These are phyloP conservation scores for Xylariaceae sp. DNA, from an alignment of 2,329 filamentous ascomycete genomes.

Conservation along the genomic window DNA sequence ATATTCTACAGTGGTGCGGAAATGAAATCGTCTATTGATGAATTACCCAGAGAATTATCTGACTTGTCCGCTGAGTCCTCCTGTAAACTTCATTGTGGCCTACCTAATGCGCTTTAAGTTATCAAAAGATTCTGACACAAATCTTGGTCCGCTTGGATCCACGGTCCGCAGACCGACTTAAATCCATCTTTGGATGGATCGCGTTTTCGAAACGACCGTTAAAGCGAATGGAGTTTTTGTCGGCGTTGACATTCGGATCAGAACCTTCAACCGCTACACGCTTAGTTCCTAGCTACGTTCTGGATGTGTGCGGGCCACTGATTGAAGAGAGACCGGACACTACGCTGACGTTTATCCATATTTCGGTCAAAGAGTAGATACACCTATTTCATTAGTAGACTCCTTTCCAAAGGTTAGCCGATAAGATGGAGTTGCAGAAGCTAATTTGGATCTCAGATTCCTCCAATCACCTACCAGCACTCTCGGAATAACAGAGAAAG, in stretches of 20 bases:
- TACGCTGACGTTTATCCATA: constrained; percentile 37
- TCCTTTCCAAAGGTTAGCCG: too few relatives aligned
- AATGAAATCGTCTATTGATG: too few relatives aligned
- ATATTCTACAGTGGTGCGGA: too few relatives aligned
- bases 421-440: too few relatives aligned
- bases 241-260: constrained; percentile 40
- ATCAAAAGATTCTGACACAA: constrained; percentile 38
- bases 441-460: neutral
- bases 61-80: too few relatives aligned
- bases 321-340: constrained; percentile 34
- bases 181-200: constrained; percentile 44
- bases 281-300: constrained; percentile 34
- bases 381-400: neutral
- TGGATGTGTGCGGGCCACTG: constrained; percentile 34
- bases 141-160: constrained; percentile 34
- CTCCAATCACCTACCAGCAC: constrained; percentile 9
- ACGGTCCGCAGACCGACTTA: constrained; percentile 38
- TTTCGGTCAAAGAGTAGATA: constrained; percentile 38
- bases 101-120: too few relatives aligned
- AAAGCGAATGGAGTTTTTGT: constrained; percentile 41
- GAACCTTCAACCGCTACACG: constrained; percentile 9
- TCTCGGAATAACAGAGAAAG: constrained; percentile 14
- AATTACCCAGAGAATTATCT: too few relatives aligned
- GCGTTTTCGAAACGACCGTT: constrained; percentile 45
- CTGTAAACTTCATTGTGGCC: too few relatives aligned